Evolutionary conservation across 176 grass and related monocot genomes (phyloP).

Genomic region (Canna indica): DNA sequence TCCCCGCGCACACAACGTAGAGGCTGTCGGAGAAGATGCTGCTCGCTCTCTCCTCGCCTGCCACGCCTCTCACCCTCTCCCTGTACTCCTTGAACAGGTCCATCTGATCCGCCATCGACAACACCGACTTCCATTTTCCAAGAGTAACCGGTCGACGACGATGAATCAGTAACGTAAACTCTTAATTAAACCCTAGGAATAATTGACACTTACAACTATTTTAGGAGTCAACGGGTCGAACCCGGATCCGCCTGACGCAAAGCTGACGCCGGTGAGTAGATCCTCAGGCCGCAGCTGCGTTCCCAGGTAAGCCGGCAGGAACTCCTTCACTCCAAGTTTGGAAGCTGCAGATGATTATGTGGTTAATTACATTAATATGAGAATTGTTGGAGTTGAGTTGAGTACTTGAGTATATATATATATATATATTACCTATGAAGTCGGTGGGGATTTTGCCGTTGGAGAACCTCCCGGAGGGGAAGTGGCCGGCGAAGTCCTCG

Average conservation of each 20-base stretch:
- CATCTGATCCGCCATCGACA: conserved; percentile 34
- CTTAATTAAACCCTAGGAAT: too few species aligned
- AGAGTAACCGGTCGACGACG: too few species aligned
- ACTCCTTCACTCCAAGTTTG: conserved; percentile 29
- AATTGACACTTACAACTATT: neutral
- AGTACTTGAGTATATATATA: neutral
- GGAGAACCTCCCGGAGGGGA: conserved; percentile 47
- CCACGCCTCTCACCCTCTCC: conserved; percentile 28
- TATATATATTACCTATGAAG: conserved; percentile 21
- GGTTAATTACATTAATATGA: neutral
- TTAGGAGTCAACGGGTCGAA: conserved; percentile 25
- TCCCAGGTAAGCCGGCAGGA: conserved; percentile 26
- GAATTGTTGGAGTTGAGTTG: neutral
- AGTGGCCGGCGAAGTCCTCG: conserved; percentile 36
- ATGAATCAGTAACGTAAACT: too few species aligned
- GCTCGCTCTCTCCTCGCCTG: conserved; percentile 25
- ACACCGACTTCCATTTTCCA: neutral
- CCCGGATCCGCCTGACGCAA: conserved; percentile 29
- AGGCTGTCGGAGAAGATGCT: conserved; percentile 24
- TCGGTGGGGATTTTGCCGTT: conserved; percentile 43
- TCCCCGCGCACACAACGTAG: conserved; percentile 31
- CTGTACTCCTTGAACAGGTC: conserved; percentile 44
- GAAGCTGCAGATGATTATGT: neutral
- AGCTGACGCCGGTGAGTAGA: conserved; percentile 25
- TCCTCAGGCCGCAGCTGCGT: conserved; percentile 20